phyloP scores from a whole-genome alignment of 1,284 basidiomycete species.

The Testicularia cyperi region DNA sequence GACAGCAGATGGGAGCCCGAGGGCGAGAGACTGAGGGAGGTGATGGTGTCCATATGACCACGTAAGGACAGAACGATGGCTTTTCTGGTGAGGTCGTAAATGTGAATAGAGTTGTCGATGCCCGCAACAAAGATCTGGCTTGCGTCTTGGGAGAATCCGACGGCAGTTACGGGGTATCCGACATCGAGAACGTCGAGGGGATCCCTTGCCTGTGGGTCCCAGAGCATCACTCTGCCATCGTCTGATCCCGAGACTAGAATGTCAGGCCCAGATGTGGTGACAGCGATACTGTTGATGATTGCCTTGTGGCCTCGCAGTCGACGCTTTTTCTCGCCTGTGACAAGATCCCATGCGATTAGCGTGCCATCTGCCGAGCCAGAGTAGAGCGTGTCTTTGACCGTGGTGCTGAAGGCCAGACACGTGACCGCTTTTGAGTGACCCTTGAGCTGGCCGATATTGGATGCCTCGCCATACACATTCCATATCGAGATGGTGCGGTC shows the following conservation, averaged over 20 bases:
- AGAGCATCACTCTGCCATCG: conserved; percentile 56
- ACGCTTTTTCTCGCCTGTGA: conserved; percentile 49
- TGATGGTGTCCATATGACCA: conserved; percentile 52
- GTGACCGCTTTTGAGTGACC: conserved; percentile 56
- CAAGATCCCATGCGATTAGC: conserved; percentile 50
- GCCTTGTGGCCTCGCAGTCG: conserved; percentile 53
- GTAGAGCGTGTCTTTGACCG: conserved; percentile 34
- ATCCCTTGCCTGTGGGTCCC: conserved; percentile 47
- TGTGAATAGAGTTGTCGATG: conserved; percentile 59
- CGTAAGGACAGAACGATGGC: conserved; percentile 41
- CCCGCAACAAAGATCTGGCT: conserved; percentile 57
- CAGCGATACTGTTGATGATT: conserved; percentile 55
- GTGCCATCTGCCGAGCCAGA: conserved; percentile 58
- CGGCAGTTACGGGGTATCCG: conserved; percentile 58
- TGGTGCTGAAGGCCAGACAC: conserved; percentile 43
- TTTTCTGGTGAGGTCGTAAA: conserved; percentile 51
- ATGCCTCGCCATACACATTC: conserved; percentile 53
- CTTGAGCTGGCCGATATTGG: conserved; percentile 53
- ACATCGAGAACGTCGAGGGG: conserved; percentile 50
- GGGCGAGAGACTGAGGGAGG: conserved; percentile 47
- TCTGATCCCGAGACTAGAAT: conserved; percentile 52
- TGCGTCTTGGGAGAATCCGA: conserved; percentile 56
- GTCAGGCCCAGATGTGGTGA: conserved; percentile 39
- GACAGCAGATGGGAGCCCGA: conserved; percentile 56
- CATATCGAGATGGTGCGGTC: conserved; percentile 57